Percentiles rank a stretch among this genome's conserved stretches.
These are phyloP conservation scores for Backusella liffmaniae DNA, from an alignment of 192 early-diverging fungal genomes.

Conservation along the genomic window DNA sequence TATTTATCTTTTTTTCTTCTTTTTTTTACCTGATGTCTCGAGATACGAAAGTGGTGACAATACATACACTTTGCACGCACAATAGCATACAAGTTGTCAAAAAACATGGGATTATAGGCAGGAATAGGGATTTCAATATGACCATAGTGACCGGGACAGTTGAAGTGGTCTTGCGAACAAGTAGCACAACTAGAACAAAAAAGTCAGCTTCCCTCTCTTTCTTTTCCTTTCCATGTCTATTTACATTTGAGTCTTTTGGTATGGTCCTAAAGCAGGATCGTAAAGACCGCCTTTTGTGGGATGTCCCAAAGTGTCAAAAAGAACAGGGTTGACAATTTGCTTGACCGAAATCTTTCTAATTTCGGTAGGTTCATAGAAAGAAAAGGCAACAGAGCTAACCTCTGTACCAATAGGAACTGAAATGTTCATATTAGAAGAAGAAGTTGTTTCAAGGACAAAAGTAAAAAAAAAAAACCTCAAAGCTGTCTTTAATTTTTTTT, in stretches of 20 bases:
- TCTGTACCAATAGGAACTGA: slow-evolving; percentile 77
- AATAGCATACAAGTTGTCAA: slow-evolving; percentile 84
- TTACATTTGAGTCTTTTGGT: slow-evolving; percentile 75
- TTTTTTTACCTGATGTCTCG: slow-evolving; percentile 52
- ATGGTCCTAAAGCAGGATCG: slow-evolving; percentile 92
- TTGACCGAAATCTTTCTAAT: slow-evolving; percentile 93
- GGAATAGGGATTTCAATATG: slow-evolving; percentile 91
- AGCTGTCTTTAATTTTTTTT: slow-evolving; percentile 1
- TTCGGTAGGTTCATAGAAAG: slow-evolving; percentile 86
- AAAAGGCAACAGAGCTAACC: slow-evolving; percentile 86
- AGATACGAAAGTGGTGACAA: slow-evolving; percentile 82
- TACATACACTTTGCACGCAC: slow-evolving; percentile 86
- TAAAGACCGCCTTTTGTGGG: slow-evolving; percentile 92
- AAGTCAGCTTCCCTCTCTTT: neutral
- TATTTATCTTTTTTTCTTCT: neutral
- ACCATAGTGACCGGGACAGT: slow-evolving; percentile 95
- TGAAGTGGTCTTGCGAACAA: slow-evolving; percentile 76
- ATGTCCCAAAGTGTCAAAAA: slow-evolving; percentile 87
- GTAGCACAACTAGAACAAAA: slow-evolving; percentile 69
- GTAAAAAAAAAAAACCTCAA: slow-evolving; percentile 14
- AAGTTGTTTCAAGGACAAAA: slow-evolving; percentile 3
- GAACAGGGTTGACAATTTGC: slow-evolving; percentile 83
- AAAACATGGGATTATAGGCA: slow-evolving; percentile 93
- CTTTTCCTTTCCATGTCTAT: neutral
- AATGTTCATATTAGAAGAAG: slow-evolving; percentile 71